Conservation (phyloP, 352 stramenopile genomes). For the Phytopythium helicoides region DNA sequence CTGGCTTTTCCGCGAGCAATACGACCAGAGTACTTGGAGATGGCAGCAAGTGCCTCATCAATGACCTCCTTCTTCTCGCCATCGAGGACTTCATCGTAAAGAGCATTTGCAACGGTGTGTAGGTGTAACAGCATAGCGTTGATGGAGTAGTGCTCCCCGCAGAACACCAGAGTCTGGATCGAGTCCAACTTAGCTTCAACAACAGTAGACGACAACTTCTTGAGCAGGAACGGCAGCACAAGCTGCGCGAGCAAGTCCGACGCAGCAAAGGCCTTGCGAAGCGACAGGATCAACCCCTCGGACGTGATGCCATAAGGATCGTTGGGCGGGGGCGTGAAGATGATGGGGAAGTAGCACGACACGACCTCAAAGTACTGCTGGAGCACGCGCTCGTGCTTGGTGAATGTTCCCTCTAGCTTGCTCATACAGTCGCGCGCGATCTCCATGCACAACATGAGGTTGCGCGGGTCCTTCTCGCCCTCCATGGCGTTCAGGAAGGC, state of each 20-base stretch:
- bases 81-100: slow-evolving; percentile 85
- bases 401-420: slow-evolving; percentile 62
- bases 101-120: slow-evolving; percentile 47
- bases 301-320: slow-evolving; percentile 91
- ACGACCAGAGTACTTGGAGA: slow-evolving; percentile 58
- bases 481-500: slow-evolving; percentile 84
- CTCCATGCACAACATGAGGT: slow-evolving; percentile 76
- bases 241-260: slow-evolving; percentile 77
- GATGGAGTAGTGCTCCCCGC: slow-evolving; percentile 73
- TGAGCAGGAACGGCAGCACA: slow-evolving; percentile 84
- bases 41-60: slow-evolving; percentile 47
- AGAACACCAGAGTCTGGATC: slow-evolving; percentile 83
- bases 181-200: slow-evolving; percentile 80
- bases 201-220: slow-evolving; percentile 80
- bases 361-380: slow-evolving; percentile 89
- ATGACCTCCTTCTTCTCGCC: slow-evolving; percentile 86
- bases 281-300: slow-evolving; percentile 76
- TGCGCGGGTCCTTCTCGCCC: slow-evolving; percentile 90
- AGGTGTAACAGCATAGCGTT: slow-evolving; percentile 80
- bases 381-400: slow-evolving; percentile 55
- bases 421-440: slow-evolving; percentile 59
- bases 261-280: slow-evolving; percentile 76
- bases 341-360: slow-evolving; percentile 92
- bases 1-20: slow-evolving; percentile 67
- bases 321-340: slow-evolving; percentile 89